Base-by-base conservation (phyloP, 768 basidiomycete species). In the Mycena venus region DNA sequence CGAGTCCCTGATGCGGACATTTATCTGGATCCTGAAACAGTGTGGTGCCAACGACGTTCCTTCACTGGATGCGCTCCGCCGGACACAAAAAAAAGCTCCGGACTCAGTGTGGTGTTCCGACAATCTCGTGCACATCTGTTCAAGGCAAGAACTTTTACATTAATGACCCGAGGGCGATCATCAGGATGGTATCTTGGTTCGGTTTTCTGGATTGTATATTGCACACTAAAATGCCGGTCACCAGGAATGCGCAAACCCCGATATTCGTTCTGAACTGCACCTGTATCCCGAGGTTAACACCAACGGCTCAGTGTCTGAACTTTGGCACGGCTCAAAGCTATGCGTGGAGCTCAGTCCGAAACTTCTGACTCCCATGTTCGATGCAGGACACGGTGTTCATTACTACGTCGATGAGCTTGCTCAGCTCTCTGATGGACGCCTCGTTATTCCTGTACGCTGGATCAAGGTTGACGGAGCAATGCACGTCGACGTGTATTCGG, bases 321-420 rank as follows among this genome's bases (percentile, higher is more conserved):
- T 77, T 21, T 77, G 76, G 74, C 78, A 77, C 47, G 70, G 70
- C 4, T 23, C 71, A 19, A 71, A 75, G n/a, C 73, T 72, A 51
- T 47, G 74, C 29, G 66, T 63, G n/a, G 40, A 58, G 14, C 21
- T 70, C 38, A 44, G 62, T 44, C 61, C 64, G 6, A 27, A 27
- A 11, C 12, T 51, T 15, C 66, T 75, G 1, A 75, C 65, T 1
- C 70, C 76, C 7, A 65, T 51, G n/a, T n/a, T n/a, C n/a, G n/a
- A n/a, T n/a, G n/a, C n/a, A n/a, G n/a, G n/a, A n/a, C n/a, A n/a
- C n/a, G 44, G 47, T 9, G 25, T 64, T 4, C 77, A 79, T 38
- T 80, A 70, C 59, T 81, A 73, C 67, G 49, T 79, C 27, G 19
- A 79, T 32, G 78, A 81, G 68, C 42, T 81, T 25, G 69, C 70